These are phyloP conservation scores for Penicillium verhagenii DNA, from an alignment of 495 filamentous ascomycete genomes.

Conservation along the genomic window DNA sequence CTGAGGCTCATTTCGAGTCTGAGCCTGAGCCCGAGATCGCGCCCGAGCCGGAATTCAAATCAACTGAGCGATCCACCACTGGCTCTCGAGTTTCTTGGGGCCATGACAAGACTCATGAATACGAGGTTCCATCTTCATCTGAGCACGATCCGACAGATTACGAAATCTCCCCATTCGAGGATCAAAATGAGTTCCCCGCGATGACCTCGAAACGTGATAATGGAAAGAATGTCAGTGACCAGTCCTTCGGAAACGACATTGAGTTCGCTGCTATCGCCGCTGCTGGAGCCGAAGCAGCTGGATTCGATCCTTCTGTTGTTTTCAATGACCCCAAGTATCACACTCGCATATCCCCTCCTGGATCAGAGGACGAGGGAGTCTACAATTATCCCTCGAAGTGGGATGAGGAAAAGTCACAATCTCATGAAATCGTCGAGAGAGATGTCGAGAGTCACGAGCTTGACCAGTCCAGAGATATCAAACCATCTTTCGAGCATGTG, in stretches of 20 bases:
- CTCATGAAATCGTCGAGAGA: constrained; percentile 35
- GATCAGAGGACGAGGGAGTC: constrained; percentile 47
- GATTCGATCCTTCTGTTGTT: constrained; percentile 71
- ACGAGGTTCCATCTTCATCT: constrained; percentile 55
- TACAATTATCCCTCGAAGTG: constrained; percentile 49
- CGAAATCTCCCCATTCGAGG: constrained; percentile 20
- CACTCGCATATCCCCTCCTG: constrained; percentile 62
- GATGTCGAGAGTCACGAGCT: constrained; percentile 25
- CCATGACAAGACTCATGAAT: constrained; percentile 59
- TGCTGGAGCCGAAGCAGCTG: constrained; percentile 63
- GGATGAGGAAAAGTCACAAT: constrained; percentile 31
- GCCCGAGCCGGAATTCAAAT: constrained; percentile 13
- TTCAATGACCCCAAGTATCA: constrained; percentile 63
- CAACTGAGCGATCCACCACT: constrained; percentile 32
- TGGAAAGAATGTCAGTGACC: constrained; percentile 14
- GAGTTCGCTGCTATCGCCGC: constrained; percentile 70
- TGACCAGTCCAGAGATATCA: constrained; percentile 13
- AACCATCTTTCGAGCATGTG: constrained; percentile 7
- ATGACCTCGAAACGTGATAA: constrained; percentile 6
- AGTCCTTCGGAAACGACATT: constrained; percentile 50
- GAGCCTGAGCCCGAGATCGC: neutral
- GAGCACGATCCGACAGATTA: constrained; percentile 38
- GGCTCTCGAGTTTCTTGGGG: constrained; percentile 61
- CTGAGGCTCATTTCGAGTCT: neutral
- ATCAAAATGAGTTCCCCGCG: constrained; percentile 13